These are phyloP conservation scores for Diddensiella santjacobensis DNA, from an alignment of 805 yeast genomes.

Conservation along the genomic window DNA sequence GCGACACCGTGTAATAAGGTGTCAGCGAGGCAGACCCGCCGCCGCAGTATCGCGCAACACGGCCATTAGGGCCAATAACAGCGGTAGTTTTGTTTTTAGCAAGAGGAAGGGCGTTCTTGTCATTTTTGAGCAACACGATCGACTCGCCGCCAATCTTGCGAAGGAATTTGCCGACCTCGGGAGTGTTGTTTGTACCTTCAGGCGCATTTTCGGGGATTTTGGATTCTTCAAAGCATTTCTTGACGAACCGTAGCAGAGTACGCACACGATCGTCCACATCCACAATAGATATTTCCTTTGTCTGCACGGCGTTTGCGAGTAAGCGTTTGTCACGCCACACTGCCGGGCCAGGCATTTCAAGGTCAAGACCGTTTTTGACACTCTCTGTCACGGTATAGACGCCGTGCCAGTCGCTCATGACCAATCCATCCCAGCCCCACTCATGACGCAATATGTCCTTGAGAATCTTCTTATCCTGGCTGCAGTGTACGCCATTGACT, in stretches of 20 bases:
- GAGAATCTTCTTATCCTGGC: slow-evolving; percentile 44
- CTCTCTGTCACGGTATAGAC: slow-evolving; percentile 46
- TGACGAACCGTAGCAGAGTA: slow-evolving; percentile 45
- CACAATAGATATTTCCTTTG: slow-evolving; percentile 40
- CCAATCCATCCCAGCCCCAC: slow-evolving; percentile 54
- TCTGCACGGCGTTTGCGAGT: slow-evolving; percentile 41
- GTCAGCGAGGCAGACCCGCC: slow-evolving; percentile 59
- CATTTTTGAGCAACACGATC: slow-evolving; percentile 56
- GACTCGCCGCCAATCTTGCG: slow-evolving; percentile 48
- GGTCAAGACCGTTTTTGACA: slow-evolving; percentile 53
- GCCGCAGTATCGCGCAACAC: slow-evolving; percentile 48
- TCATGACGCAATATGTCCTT: slow-evolving; percentile 49
- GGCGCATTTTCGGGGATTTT: slow-evolving; percentile 43
- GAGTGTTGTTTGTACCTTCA: slow-evolving; percentile 43
- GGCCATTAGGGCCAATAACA: slow-evolving; percentile 60
- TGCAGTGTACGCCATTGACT: slow-evolving; percentile 57
- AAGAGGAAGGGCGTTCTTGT: slow-evolving; percentile 45
- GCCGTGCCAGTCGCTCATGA: slow-evolving; percentile 67
- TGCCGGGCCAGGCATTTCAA: slow-evolving; percentile 67
- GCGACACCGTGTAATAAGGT: slow-evolving; percentile 47
- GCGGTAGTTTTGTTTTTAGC: slow-evolving; percentile 40
- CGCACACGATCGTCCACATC: slow-evolving; percentile 48
- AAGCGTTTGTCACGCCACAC: slow-evolving; percentile 40
- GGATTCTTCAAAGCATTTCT: slow-evolving; percentile 38
- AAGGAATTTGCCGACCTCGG: slow-evolving; percentile 42